A percentile compares a stretch with the other conserved stretches of the same genome.
phyloP scores from a whole-genome alignment of 805 yeast species.

The Brettanomyces custersianus region DNA sequence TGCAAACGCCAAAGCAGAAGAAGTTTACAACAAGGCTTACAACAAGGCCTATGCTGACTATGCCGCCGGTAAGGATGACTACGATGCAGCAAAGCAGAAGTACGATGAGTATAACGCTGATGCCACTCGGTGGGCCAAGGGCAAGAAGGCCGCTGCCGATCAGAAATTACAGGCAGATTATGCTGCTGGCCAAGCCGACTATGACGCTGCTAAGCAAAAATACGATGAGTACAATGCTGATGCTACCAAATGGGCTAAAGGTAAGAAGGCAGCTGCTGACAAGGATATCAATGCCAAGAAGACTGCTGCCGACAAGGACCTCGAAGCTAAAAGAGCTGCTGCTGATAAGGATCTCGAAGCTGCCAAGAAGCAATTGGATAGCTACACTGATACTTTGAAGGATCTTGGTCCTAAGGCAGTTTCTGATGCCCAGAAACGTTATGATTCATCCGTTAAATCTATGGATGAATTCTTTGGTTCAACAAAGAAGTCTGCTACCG shows the following conservation, averaged over 20 bases:
- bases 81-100: too few relatives aligned
- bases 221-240: constrained; percentile 1
- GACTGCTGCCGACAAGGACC: constrained; percentile 16
- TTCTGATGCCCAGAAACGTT: constrained; percentile 20
- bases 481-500: neutral
- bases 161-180: neutral
- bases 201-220: neutral
- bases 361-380: constrained; percentile 1
- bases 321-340: neutral
- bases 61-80: neutral
- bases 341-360: neutral
- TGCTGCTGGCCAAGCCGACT: neutral
- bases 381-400: neutral
- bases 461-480: constrained; percentile 1
- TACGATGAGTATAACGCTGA: neutral
- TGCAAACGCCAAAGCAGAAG: neutral
- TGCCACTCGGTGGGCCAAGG: neutral
- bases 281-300: neutral
- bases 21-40: neutral
- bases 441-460: constrained; percentile 8
- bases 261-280: neutral
- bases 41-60: neutral
- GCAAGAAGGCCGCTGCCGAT: constrained; percentile 1
- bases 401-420: constrained; percentile 15
- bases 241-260: neutral